Percentiles rank a stretch among this genome's conserved stretches.
Evolutionary conservation across 257 asterid genomes (phyloP).

Genomic region (Ophiorrhiza pumila): DNA sequence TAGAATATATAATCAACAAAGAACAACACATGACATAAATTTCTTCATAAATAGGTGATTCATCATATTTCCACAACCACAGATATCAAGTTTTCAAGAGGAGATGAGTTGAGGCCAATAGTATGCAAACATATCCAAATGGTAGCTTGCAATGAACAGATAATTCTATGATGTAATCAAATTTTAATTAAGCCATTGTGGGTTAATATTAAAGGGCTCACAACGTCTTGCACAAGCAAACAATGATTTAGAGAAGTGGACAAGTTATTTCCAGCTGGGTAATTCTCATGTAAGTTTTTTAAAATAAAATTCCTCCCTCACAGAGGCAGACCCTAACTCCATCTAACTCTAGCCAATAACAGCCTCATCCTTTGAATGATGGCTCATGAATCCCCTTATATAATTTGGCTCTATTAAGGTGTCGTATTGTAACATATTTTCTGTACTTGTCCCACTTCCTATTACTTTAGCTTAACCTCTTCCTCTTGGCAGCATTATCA

Average conservation of each 20-base stretch:
- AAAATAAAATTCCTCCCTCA: background rate
- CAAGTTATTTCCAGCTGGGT: background rate
- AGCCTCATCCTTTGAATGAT: too few relatives aligned
- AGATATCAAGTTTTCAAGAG: background rate
- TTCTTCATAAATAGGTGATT: background rate
- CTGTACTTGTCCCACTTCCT: too few relatives aligned
- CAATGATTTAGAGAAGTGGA: background rate
- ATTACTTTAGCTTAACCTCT: background rate
- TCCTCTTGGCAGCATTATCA: background rate
- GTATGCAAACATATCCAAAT: too few relatives aligned
- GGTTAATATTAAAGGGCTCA: background rate
- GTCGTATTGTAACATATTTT: too few relatives aligned
- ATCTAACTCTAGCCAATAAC: too few relatives aligned
- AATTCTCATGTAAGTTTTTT: background rate
- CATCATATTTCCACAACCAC: background rate
- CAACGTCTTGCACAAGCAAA: background rate
- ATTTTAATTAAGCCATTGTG: background rate
- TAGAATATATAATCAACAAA: background rate
- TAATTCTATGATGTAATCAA: background rate
- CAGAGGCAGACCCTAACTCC: background rate
- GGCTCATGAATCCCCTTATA: too few relatives aligned
- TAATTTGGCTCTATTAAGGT: too few relatives aligned
- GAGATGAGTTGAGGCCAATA: background rate
- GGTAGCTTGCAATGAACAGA: background rate
- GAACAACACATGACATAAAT: background rate